phyloP scores from a whole-genome alignment of 306 rosid species.

The Vigna hirtella region DNA sequence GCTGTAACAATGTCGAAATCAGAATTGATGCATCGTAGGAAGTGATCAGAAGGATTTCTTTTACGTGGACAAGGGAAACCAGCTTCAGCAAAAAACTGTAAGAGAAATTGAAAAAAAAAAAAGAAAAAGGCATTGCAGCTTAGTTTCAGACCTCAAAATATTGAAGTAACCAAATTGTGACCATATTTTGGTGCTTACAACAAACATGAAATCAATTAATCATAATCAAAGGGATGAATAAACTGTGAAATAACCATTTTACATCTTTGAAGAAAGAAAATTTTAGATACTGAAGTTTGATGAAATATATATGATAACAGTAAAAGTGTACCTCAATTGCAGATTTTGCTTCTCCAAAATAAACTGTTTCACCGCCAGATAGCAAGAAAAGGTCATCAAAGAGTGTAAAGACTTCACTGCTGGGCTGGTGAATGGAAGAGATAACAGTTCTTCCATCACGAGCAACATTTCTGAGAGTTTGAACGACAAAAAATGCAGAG shows the following conservation, averaged over 20 bases:
- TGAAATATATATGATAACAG: background rate
- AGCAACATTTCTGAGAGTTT: conserved; percentile 77
- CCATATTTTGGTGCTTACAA: background rate
- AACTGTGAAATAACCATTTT: too few relatives aligned
- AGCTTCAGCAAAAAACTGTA: conserved; percentile 83
- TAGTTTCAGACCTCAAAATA: conserved; percentile 8
- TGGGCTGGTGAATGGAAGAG: conserved; percentile 88
- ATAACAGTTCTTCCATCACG: conserved; percentile 82
- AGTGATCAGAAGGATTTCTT: conserved; percentile 90
- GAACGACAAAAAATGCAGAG: conserved; percentile 82
- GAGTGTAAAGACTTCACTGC: conserved; percentile 87
- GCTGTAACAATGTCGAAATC: conserved; percentile 80
- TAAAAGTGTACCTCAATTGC: conserved; percentile 65
- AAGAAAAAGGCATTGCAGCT: conserved; percentile 4
- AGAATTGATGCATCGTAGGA: conserved; percentile 82
- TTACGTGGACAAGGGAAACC: conserved; percentile 87
- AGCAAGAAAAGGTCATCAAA: conserved; percentile 87
- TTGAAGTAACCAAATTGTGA: background rate
- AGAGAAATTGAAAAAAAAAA: background rate
- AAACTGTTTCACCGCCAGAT: conserved; percentile 84
- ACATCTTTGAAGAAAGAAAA: background rate
- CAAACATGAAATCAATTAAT: background rate
- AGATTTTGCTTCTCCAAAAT: conserved; percentile 81
- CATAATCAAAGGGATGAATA: background rate
- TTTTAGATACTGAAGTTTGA: background rate